Evolutionary conservation across 768 basidiomycete genomes (phyloP).

Genomic region (Hemileccinum impolitum): DNA sequence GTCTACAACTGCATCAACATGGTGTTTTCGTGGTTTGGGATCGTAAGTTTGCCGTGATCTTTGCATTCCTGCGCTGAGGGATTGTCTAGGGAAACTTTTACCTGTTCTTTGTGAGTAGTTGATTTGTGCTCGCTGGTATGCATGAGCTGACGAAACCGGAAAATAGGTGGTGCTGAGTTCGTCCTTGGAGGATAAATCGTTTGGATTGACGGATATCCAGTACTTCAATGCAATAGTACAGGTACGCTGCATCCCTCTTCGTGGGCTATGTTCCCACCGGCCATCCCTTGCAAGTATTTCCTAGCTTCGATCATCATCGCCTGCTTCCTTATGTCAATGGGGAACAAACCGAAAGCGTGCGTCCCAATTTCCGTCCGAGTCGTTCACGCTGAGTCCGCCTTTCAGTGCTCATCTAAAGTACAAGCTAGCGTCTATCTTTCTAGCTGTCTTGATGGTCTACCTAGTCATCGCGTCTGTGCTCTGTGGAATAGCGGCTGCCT

Average conservation of each 20-base stretch:
- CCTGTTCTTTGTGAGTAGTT: constrained; percentile 76
- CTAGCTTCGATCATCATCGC: constrained; percentile 85
- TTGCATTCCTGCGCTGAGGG: background rate
- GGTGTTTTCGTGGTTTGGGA: constrained; percentile 90
- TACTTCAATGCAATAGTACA: constrained; percentile 76
- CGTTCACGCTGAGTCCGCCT: constrained; percentile 3
- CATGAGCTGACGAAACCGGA: background rate
- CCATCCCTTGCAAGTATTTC: constrained; percentile 51
- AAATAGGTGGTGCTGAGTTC: constrained; percentile 80
- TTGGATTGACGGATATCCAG: constrained; percentile 59
- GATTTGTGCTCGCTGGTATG: background rate
- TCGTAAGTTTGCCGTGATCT: constrained; percentile 48
- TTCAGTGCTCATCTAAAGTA: constrained; percentile 56
- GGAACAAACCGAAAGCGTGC: constrained; percentile 86
- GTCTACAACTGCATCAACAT: constrained; percentile 86
- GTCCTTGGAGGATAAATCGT: constrained; percentile 74
- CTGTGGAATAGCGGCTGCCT: constrained; percentile 71
- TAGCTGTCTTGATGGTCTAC: constrained; percentile 80
- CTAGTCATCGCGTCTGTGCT: constrained; percentile 79
- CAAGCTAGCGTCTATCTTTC: constrained; percentile 66
- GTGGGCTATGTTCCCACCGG: constrained; percentile 3
- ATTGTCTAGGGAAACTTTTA: constrained; percentile 82
- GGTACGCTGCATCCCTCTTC: constrained; percentile 35
- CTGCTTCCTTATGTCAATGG: constrained; percentile 93
- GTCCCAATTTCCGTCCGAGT: background rate